Base-by-base conservation (phyloP, 2,329 filamentous ascomycete genomes). In the Coniochaeta prunicola region DNA sequence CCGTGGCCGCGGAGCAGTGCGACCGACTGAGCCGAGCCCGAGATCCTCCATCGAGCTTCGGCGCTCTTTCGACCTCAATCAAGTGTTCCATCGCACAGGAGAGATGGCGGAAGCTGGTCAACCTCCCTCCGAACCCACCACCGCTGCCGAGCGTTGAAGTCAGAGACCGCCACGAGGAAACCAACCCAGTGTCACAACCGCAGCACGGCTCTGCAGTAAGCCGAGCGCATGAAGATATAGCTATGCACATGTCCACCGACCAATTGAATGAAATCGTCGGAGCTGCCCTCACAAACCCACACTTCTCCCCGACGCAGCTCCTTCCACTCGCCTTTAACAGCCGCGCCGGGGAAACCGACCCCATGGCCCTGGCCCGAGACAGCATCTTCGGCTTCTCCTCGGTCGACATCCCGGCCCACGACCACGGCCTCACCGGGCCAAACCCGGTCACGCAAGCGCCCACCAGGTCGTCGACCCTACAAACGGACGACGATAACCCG, bases 51-150 rank as follows among this genome's bases (percentile, higher is more conserved):
- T 71, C 74, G 30, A 75, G 74, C n/a, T 80, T 84, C 57, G 75
- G 76, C 2, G 74, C 77, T 9, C 69, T 80, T 3, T 76, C 79
- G 0, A 78, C 75, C 53, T 72, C 72, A 1, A 70, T 78, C 21
- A 79, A 80, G 53, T 72, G 71, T 40, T 72, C 72, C 17, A 72
- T 80, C 62, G 78, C 80, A n/a, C 71, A 77, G 19, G 75, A 80
- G 12, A 75, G 74, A 33, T 86, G 83, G 83, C 74, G 80, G 40
- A 71, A 73, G 45, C 68, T 85, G 8, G 73, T 85, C 59, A 63
- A 66, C 53, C 60, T 65, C 58, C 63, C 67, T 30, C 57, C 67
- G 21, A 45, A 67, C 15, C 59, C 65, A 7, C 12, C 12, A 30
- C 45, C 45, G 54, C 60, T 57, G 26, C 45, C 45, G 6, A 50